Conservation (phyloP, 345 rosid species). For the Punica granatum region DNA sequence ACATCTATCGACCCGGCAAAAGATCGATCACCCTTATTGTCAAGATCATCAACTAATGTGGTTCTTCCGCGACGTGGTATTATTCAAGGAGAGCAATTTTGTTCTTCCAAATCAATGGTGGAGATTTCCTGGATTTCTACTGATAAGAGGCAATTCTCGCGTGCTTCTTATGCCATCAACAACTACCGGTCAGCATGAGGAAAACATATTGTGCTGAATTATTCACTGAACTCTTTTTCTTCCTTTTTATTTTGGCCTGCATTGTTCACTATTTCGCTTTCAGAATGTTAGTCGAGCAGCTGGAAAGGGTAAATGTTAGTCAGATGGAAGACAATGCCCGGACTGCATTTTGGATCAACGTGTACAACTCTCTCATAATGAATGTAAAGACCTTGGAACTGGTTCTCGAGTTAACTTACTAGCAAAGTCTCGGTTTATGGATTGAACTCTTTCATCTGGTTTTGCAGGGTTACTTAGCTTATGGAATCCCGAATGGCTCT, state of each 20-base stretch:
- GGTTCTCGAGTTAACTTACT: neutral
- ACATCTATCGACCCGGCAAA: conserved; percentile 35
- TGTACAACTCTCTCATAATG: conserved; percentile 89
- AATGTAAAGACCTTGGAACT: conserved; percentile 38
- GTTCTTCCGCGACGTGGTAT: conserved; percentile 37
- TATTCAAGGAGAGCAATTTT: conserved; percentile 39
- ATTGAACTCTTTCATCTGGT: conserved; percentile 7
- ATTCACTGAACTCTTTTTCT: no score
- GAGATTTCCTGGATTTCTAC: conserved; percentile 73
- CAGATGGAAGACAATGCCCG: conserved; percentile 57
- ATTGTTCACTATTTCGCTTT: conserved; percentile 13
- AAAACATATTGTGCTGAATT: no score
- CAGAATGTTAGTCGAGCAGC: conserved; percentile 85
- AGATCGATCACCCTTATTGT: conserved; percentile 39
- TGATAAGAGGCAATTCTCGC: conserved; percentile 55
- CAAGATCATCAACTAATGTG: conserved; percentile 62
- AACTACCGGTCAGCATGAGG: conserved; percentile 55
- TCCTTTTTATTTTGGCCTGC: no score
- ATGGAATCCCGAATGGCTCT: conserved; percentile 67
- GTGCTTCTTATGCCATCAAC: conserved; percentile 61
- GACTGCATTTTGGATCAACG: conserved; percentile 84
- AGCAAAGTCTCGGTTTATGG: neutral
- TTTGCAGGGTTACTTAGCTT: conserved; percentile 76
- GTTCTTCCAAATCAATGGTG: conserved; percentile 63
- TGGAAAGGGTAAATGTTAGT: conserved; percentile 52